Percentiles rank a stretch among this genome's conserved stretches.
Conservation (phyloP, 2,329 filamentous ascomycete genomes). For the Penicillium sp. region DNA sequence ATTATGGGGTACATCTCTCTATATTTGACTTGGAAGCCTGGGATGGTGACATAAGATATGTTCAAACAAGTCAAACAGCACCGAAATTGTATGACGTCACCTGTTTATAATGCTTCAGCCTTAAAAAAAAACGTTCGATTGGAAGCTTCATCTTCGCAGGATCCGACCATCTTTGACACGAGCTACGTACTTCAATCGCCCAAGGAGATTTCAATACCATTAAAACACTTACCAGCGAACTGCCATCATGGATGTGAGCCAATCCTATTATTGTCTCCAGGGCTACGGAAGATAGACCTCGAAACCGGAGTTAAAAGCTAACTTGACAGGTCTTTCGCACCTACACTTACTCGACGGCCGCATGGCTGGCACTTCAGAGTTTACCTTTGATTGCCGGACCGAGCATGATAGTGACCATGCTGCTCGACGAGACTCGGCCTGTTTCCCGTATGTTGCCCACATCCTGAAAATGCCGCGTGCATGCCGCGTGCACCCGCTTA, state of each 20-base stretch:
- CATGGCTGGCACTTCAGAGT: constrained; percentile 47
- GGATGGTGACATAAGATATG: background rate
- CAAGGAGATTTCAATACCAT: background rate
- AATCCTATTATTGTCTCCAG: background rate
- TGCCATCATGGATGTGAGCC: constrained; percentile 15
- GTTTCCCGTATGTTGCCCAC: constrained; percentile 49
- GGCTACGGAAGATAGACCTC: constrained; percentile 5
- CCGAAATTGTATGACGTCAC: constrained; percentile 10
- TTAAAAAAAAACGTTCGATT: background rate
- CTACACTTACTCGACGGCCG: constrained; percentile 48
- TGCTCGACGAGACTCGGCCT: constrained; percentile 58
- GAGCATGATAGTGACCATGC: constrained; percentile 60
- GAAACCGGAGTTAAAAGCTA: constrained; percentile 11
- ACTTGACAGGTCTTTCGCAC: constrained; percentile 42
- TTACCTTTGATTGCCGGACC: constrained; percentile 60
- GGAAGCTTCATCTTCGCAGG: background rate
- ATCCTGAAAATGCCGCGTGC: background rate
- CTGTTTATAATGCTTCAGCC: constrained; percentile 1
- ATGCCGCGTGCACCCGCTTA: background rate
- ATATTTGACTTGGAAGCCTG: too few relatives aligned
- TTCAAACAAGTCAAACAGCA: constrained; percentile 11
- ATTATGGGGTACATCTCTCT: background rate
- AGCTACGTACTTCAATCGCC: background rate
- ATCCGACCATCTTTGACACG: background rate
- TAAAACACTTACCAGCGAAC: background rate